Evolutionary conservation across 768 basidiomycete species (phyloP).

Genomic region (Gloeophyllum trabeum): DNA sequence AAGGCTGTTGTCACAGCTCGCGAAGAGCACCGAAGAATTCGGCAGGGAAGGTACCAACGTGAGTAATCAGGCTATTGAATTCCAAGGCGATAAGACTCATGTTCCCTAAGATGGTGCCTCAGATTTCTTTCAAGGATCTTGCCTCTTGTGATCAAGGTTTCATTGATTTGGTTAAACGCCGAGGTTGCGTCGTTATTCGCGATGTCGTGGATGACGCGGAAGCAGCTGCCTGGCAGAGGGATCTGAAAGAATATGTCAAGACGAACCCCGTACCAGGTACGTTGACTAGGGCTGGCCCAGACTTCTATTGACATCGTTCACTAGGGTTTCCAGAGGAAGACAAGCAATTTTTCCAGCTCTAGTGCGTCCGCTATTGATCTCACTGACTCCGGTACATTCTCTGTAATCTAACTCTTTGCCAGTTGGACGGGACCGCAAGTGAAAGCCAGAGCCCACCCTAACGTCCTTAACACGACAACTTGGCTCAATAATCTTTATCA

Average conservation of each 20-base stretch:
- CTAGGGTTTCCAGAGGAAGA: slow-evolving; percentile 44
- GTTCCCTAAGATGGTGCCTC: slow-evolving; percentile 47
- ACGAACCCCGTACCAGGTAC: slow-evolving; percentile 48
- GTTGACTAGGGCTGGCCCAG: slow-evolving; percentile 1
- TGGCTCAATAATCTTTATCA: slow-evolving; percentile 64
- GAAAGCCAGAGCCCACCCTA: slow-evolving; percentile 58
- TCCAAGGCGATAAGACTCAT: no score
- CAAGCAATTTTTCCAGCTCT: slow-evolving; percentile 66
- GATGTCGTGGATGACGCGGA: slow-evolving; percentile 47
- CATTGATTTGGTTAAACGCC: slow-evolving; percentile 36
- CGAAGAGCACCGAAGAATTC: slow-evolving; percentile 31
- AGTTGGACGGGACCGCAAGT: slow-evolving; percentile 47
- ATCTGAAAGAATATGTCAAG: slow-evolving; percentile 43
- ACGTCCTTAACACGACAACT: slow-evolving; percentile 41
- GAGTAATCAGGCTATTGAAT: no score
- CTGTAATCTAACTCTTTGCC: background rate
- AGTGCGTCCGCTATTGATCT: slow-evolving; percentile 31
- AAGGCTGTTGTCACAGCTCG: slow-evolving; percentile 42
- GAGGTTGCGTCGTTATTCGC: slow-evolving; percentile 52
- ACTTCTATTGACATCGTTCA: background rate
- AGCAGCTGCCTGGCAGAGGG: slow-evolving; percentile 46
- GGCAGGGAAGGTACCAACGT: slow-evolving; percentile 38
- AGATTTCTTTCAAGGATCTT: slow-evolving; percentile 48
- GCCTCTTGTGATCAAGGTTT: slow-evolving; percentile 32
- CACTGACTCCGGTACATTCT: background rate